Evolutionary conservation across 2,329 filamentous ascomycete genomes (phyloP).

Genomic region (Fusarium piperis): DNA sequence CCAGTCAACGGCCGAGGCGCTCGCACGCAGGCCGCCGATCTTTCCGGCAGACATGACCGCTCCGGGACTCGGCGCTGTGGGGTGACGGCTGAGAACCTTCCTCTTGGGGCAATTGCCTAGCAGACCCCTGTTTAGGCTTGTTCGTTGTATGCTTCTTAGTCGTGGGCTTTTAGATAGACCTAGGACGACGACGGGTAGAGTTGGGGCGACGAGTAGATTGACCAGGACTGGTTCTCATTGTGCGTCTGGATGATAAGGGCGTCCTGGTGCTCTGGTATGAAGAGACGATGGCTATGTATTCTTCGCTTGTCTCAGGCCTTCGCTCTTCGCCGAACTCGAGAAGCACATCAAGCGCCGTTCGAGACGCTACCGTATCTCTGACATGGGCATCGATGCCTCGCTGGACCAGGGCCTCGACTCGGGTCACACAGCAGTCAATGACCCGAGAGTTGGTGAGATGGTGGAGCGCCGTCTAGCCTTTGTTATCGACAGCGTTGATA

Average conservation of each 20-base stretch:
- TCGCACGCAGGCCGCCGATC: constrained; percentile 28
- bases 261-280: not conserved
- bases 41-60: not conserved
- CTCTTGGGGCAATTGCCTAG: constrained; percentile 25
- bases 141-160: not conserved
- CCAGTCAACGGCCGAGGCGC: constrained; percentile 25
- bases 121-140: not conserved
- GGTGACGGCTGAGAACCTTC: constrained; percentile 21
- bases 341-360: not conserved
- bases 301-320: too few species aligned
- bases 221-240: not conserved
- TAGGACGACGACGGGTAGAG: not conserved
- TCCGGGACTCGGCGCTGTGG: constrained; percentile 13
- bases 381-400: not conserved
- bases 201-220: not conserved
- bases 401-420: not conserved
- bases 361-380: not conserved
- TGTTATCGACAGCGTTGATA: not conserved
- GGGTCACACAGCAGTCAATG: not conserved
- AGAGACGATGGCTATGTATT: not conserved
- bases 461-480: not conserved
- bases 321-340: not conserved
- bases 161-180: not conserved
- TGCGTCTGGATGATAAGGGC: not conserved
- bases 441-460: not conserved